phyloP scores from a whole-genome alignment of 805 yeast genomes.

The Lipomyces starkeyi region DNA sequence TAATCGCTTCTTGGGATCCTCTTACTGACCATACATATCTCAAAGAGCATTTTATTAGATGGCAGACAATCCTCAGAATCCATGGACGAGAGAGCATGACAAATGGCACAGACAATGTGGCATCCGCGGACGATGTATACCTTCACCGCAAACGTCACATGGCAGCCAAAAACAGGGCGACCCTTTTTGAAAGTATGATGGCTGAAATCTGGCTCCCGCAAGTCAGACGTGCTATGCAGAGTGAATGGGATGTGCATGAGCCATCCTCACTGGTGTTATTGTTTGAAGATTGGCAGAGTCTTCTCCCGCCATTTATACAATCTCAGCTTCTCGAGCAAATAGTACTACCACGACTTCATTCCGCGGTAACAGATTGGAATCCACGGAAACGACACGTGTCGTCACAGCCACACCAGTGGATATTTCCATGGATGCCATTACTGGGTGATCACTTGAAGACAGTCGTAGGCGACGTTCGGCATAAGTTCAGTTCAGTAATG shows the following conservation, averaged over 20 bases:
- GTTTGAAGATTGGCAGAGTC: slow-evolving; percentile 52
- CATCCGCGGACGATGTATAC: slow-evolving; percentile 12
- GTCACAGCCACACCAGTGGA: slow-evolving; percentile 44
- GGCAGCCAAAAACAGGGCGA: slow-evolving; percentile 35
- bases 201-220: slow-evolving; percentile 49
- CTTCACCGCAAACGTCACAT: slow-evolving; percentile 21
- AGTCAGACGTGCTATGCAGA: slow-evolving; percentile 42
- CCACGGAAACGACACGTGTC: slow-evolving; percentile 17
- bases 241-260: slow-evolving; percentile 50
- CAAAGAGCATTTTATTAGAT: slow-evolving; percentile 44
- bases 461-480: slow-evolving; percentile 40
- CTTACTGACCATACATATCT: slow-evolving; percentile 45
- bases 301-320: slow-evolving; percentile 46
- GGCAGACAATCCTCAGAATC: slow-evolving; percentile 41
- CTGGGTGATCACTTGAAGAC: slow-evolving; percentile 33
- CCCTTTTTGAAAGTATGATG: slow-evolving; percentile 48
- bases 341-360: slow-evolving; percentile 50
- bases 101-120: background rate
- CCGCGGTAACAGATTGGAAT: slow-evolving; percentile 50
- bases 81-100: slow-evolving; percentile 1
- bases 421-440: slow-evolving; percentile 51
- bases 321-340: slow-evolving; percentile 44
- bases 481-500: slow-evolving; percentile 39
- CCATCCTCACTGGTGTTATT: slow-evolving; percentile 51
- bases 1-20: slow-evolving; percentile 51